Evolutionary conservation across 371 early-diverging fungal genomes (phyloP).

Genomic region (Ordospora pajunii): DNA sequence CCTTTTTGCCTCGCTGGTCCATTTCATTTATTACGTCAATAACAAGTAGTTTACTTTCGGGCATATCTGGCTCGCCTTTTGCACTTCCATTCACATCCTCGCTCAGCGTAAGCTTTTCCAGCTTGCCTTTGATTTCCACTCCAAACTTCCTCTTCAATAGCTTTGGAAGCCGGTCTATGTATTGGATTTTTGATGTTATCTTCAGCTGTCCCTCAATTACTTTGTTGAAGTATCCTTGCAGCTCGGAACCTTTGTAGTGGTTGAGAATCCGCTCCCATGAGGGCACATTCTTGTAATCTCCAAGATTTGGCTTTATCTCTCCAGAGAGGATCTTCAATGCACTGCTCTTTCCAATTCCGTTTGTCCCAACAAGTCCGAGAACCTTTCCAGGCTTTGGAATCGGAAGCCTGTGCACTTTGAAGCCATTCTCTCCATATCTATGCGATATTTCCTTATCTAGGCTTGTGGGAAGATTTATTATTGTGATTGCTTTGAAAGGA

Average conservation of each 20-base stretch:
- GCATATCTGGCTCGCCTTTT: too few relatives aligned
- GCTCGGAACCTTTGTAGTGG: constrained; percentile 91
- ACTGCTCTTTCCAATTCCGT: constrained; percentile 93
- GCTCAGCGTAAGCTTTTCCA: background rate
- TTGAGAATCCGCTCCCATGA: constrained; percentile 90
- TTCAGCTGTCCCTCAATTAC: constrained; percentile 66
- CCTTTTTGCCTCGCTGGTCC: constrained; percentile 67
- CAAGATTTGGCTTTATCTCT: constrained; percentile 93
- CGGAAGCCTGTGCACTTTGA: constrained; percentile 96
- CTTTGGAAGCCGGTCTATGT: constrained; percentile 84
- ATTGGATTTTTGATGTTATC: constrained; percentile 90
- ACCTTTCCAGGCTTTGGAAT: constrained; percentile 91
- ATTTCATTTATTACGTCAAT: constrained; percentile 68
- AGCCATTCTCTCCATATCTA: constrained; percentile 90
- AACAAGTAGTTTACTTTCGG: constrained; percentile 62
- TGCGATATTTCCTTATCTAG: constrained; percentile 88
- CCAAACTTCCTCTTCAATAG: constrained; percentile 66
- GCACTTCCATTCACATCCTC: background rate
- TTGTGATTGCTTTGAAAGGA: constrained; percentile 91
- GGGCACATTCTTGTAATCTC: constrained; percentile 68
- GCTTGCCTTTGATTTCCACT: background rate
- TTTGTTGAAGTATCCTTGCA: constrained; percentile 96
- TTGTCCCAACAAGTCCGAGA: constrained; percentile 92
- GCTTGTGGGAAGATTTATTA: constrained; percentile 95
- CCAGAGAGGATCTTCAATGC: constrained; percentile 92